phyloP scores from a whole-genome alignment of 78 protist species.

The Planoprotostelium fungivorum region DNA sequence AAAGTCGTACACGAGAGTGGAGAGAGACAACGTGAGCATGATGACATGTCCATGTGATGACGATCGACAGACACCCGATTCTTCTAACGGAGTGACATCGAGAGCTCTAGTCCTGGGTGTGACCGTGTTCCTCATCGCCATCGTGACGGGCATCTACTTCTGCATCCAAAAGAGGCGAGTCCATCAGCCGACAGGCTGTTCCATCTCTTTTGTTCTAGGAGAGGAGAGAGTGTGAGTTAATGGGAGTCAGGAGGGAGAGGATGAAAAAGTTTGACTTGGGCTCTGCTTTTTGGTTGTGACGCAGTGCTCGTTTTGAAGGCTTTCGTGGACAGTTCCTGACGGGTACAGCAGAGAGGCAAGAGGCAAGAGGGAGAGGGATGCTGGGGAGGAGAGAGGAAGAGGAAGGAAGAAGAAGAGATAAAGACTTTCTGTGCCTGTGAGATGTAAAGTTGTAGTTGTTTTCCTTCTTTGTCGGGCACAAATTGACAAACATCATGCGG shows the following conservation, averaged over 20 bases:
- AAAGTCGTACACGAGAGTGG: no score
- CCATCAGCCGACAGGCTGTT: not conserved
- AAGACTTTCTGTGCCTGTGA: no score
- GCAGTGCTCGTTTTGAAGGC: no score
- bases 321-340: no score
- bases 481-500: no score
- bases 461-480: no score
- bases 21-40: not conserved
- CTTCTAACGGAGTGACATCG: not conserved
- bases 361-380: no score
- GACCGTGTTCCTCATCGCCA: not conserved
- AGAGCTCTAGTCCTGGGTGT: not conserved
- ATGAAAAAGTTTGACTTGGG: not conserved
- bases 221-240: not conserved
- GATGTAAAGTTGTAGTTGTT: no score
- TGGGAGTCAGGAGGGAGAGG: not conserved
- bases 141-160: not conserved
- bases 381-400: no score
- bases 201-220: not conserved
- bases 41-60: not conserved
- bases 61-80: not conserved
- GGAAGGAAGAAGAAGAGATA: no score
- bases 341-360: no score
- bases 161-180: not conserved
- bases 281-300: not conserved